These are phyloP conservation scores for Taphrina deformans DNA, from an alignment of 1,139 yeast species.

Conservation along the genomic window DNA sequence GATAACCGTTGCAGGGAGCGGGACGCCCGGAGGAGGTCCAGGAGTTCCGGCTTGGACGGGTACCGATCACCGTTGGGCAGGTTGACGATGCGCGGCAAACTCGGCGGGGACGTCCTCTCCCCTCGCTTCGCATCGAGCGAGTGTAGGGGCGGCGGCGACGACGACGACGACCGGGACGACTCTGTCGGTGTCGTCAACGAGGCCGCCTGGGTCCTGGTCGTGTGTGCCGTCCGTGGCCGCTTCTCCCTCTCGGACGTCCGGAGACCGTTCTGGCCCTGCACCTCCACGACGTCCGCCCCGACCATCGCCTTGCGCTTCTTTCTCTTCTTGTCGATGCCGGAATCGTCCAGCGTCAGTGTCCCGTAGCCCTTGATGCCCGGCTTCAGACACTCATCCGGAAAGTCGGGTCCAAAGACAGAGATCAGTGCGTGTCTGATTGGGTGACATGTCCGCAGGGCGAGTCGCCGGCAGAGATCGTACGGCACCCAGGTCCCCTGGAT, in stretches of 20 bases:
- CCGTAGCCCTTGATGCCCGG: constrained; percentile 73
- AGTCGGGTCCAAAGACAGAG: constrained; percentile 75
- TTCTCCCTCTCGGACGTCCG: constrained; percentile 1
- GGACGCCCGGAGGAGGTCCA: constrained; percentile 27
- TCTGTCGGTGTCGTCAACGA: neutral
- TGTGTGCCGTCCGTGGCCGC: constrained; percentile 6
- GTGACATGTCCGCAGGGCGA: constrained; percentile 76
- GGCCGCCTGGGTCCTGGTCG: neutral
- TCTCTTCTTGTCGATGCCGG: constrained; percentile 26
- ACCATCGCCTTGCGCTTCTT: constrained; percentile 17
- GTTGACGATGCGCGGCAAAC: constrained; percentile 11
- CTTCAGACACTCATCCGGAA: constrained; percentile 67
- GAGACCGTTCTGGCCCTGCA: neutral
- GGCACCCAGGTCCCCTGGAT: constrained; percentile 97
- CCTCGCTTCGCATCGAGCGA: no score
- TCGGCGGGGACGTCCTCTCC: constrained; percentile 11
- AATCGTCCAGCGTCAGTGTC: constrained; percentile 50
- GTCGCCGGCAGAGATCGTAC: constrained; percentile 60
- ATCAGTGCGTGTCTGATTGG: constrained; percentile 72
- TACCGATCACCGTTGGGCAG: neutral
- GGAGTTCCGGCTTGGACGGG: constrained; percentile 24
- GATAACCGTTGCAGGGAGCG: constrained; percentile 19
- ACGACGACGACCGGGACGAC: neutral
- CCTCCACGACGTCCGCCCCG: neutral
- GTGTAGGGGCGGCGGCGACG: neutral